A percentile compares a stretch with the other conserved stretches of the same genome.
Conservation (phyloP, 768 basidiomycete genomes). For the Macrolepiota fuliginosa region DNA sequence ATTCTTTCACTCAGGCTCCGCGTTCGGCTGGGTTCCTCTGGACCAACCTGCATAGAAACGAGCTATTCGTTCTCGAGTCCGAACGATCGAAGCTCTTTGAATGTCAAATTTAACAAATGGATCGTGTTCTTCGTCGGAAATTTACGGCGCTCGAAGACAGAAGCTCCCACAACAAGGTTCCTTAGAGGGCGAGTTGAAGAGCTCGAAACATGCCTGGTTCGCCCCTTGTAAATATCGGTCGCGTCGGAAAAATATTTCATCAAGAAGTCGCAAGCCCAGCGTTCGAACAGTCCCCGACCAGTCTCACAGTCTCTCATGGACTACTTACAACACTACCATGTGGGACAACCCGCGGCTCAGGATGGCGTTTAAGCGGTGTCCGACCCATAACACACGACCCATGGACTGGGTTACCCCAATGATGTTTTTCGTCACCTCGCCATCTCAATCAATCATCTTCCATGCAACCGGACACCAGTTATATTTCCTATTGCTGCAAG, state of each 20-base stretch:
- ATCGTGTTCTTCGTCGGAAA: not conserved
- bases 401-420: not conserved
- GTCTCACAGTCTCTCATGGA: not conserved
- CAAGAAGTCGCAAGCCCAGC: not conserved
- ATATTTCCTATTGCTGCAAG: not conserved
- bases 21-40: not conserved
- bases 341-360: not conserved
- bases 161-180: not conserved
- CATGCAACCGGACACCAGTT: not conserved
- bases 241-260: not conserved
- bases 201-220: not conserved
- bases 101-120: not conserved
- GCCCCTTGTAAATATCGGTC: not conserved
- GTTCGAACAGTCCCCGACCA: not conserved
- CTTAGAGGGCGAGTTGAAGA: not conserved
- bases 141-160: not conserved
- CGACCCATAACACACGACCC: not conserved
- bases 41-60: not conserved
- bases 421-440: not conserved
- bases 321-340: not conserved
- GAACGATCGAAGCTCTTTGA: not conserved
- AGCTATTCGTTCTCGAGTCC: not conserved
- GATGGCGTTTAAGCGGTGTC: slow-evolving; percentile 28
- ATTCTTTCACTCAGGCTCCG: not conserved
- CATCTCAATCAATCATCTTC: not conserved